These are phyloP conservation scores for Monosporascus sp. DNA, from an alignment of 2,329 filamentous ascomycete genomes.

Conservation along the genomic window DNA sequence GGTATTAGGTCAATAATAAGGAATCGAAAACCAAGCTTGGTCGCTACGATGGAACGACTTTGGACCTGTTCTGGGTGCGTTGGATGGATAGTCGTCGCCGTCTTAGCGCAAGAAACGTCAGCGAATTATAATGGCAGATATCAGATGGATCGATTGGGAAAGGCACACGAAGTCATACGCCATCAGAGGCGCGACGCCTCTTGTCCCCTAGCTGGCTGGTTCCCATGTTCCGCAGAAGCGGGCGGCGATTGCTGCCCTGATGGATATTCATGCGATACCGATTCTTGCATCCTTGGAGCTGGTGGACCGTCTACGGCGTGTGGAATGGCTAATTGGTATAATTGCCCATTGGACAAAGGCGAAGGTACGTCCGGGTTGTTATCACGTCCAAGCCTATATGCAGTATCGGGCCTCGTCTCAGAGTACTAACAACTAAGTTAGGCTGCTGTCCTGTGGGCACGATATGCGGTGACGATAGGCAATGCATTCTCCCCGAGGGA, in stretches of 20 bases:
- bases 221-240: slow-evolving; percentile 17
- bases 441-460: slow-evolving; percentile 40
- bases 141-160: slow-evolving; percentile 19
- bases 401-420: slow-evolving; percentile 1
- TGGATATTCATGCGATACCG: slow-evolving; percentile 40
- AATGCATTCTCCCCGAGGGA: slow-evolving; percentile 40
- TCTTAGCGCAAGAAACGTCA: slow-evolving; percentile 5
- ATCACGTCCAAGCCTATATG: not conserved
- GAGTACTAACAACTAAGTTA: slow-evolving; percentile 25
- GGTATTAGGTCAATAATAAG: not conserved
- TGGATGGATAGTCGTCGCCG: slow-evolving; percentile 11
- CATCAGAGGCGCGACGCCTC: slow-evolving; percentile 20
- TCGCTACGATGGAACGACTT: slow-evolving; percentile 13
- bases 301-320: slow-evolving; percentile 34
- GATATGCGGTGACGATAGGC: slow-evolving; percentile 32
- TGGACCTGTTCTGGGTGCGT: slow-evolving; percentile 9
- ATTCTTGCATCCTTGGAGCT: slow-evolving; percentile 43
- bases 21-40: not conserved
- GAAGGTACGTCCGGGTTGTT: slow-evolving; percentile 9
- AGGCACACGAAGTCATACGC: slow-evolving; percentile 15
- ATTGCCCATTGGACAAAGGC: slow-evolving; percentile 34
- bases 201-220: slow-evolving; percentile 15
- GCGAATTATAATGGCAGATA: slow-evolving; percentile 10
- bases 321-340: slow-evolving; percentile 30
- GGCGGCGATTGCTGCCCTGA: slow-evolving; percentile 43